A percentile compares a stretch with the other conserved stretches of the same genome.
Conservation (phyloP, 805 yeast species). For the Ogataea nonfermentans region DNA sequence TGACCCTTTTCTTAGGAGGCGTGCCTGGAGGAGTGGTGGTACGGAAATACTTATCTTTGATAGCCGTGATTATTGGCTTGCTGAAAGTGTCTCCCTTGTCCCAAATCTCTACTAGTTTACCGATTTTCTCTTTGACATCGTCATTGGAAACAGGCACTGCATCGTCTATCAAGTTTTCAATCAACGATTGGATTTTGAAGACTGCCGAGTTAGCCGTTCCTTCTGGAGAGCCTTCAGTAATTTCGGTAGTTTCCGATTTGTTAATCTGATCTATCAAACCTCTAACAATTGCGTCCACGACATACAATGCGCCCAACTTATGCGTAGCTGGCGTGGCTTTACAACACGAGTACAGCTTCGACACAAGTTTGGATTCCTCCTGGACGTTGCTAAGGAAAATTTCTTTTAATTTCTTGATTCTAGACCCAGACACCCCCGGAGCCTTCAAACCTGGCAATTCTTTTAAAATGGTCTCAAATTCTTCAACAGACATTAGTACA, state of each 20-base stretch:
- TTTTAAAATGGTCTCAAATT: conserved; percentile 47
- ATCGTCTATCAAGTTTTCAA: conserved; percentile 62
- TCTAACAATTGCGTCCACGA: conserved; percentile 89
- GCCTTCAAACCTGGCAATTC: conserved; percentile 62
- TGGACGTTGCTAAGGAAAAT: conserved; percentile 67
- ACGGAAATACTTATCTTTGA: conserved; percentile 58
- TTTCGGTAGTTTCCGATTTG: conserved; percentile 48
- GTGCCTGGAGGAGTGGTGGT: conserved; percentile 73
- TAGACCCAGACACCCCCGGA: conserved; percentile 94
- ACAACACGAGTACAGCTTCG: conserved; percentile 61
- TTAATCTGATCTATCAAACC: conserved; percentile 73
- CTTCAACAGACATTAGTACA: conserved; percentile 33
- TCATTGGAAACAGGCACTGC: conserved; percentile 52
- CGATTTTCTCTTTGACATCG: conserved; percentile 68
- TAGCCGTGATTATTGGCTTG: conserved; percentile 49
- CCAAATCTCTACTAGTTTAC: conserved; percentile 91
- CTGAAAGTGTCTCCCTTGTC: conserved; percentile 77
- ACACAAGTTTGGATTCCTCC: conserved; percentile 49
- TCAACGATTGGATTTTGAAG: conserved; percentile 57
- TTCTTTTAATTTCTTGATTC: conserved; percentile 82
- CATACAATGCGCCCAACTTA: conserved; percentile 87
- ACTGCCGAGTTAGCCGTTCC: conserved; percentile 79
- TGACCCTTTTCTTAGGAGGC: conserved; percentile 44
- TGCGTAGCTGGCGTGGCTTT: conserved; percentile 73
- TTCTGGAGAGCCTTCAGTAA: conserved; percentile 50